Percentiles rank a stretch among this genome's conserved stretches.
Conservation (phyloP, 768 basidiomycete genomes). For the Mycena pura region DNA sequence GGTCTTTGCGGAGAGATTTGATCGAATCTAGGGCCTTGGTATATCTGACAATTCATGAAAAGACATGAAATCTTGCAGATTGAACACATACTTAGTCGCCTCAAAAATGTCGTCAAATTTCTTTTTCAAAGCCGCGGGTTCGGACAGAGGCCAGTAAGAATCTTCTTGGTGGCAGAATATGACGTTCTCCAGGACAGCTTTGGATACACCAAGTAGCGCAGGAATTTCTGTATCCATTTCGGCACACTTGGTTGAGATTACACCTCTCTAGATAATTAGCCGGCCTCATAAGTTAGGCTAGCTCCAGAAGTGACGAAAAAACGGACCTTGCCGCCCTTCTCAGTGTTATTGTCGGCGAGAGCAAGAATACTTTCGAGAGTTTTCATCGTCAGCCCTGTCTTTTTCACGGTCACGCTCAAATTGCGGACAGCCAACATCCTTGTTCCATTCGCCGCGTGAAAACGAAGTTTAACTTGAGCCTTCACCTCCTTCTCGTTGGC, state of each 20-base stretch:
- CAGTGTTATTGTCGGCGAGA: slow-evolving; percentile 67
- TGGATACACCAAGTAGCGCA: slow-evolving; percentile 91
- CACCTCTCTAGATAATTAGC: slow-evolving; percentile 63
- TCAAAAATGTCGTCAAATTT: slow-evolving; percentile 99
- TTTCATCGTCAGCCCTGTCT: slow-evolving; percentile 95
- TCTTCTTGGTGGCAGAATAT: slow-evolving; percentile 99
- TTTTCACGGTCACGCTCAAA: slow-evolving; percentile 92
- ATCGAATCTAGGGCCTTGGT: slow-evolving; percentile 96
- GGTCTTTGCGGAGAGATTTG: slow-evolving; percentile 89
- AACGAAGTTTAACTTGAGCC: slow-evolving; percentile 95
- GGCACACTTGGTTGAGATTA: slow-evolving; percentile 96
- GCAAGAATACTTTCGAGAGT: slow-evolving; percentile 92
- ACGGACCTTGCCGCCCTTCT: slow-evolving; percentile 80
- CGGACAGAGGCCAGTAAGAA: slow-evolving; percentile 96
- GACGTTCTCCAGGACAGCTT: slow-evolving; percentile 98
- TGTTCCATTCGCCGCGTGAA: slow-evolving; percentile 86
- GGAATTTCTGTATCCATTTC: slow-evolving; percentile 97
- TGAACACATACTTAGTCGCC: slow-evolving; percentile 77
- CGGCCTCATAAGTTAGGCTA: not conserved
- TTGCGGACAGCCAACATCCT: slow-evolving; percentile 92
- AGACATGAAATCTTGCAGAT: not conserved
- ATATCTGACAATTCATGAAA: slow-evolving; percentile 60
- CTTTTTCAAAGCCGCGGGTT: slow-evolving; percentile 92
- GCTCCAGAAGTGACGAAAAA: not conserved
- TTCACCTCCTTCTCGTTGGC: slow-evolving; percentile 99